Evolutionary conservation across 2,329 filamentous ascomycete species (phyloP).

Genomic region (Phialemoniopsis sp.): DNA sequence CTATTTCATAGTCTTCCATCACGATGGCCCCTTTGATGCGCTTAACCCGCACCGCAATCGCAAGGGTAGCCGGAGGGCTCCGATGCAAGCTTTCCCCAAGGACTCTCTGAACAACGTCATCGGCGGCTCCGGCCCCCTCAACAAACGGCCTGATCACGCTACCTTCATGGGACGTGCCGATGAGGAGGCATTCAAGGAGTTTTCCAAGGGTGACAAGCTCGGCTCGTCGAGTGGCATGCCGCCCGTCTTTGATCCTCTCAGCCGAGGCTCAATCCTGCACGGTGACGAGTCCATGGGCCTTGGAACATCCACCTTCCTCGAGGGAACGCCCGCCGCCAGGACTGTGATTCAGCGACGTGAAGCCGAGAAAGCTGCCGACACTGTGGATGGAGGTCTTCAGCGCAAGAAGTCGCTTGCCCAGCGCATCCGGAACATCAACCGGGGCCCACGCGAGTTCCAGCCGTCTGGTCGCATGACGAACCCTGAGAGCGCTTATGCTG

Average conservation of each 20-base stretch:
- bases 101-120: slow-evolving; percentile 90
- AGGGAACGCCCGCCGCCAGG: slow-evolving; percentile 84
- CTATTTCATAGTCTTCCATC: slow-evolving; percentile 73
- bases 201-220: slow-evolving; percentile 36
- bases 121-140: slow-evolving; percentile 81
- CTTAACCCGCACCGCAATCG: slow-evolving; percentile 93
- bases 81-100: slow-evolving; percentile 94
- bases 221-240: slow-evolving; percentile 31
- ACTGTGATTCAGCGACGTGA: slow-evolving; percentile 73
- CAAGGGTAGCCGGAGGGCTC: slow-evolving; percentile 74
- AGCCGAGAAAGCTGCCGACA: slow-evolving; percentile 60
- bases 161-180: slow-evolving; percentile 78
- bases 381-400: slow-evolving; percentile 56
- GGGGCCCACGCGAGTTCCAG: slow-evolving; percentile 51
- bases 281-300: slow-evolving; percentile 80
- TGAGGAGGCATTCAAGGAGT: slow-evolving; percentile 86
- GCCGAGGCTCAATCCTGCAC: slow-evolving; percentile 69
- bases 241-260: slow-evolving; percentile 63
- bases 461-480: slow-evolving; percentile 56
- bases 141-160: slow-evolving; percentile 76
- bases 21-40: slow-evolving; percentile 95
- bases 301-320: slow-evolving; percentile 92
- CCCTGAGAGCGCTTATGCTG: slow-evolving; percentile 43
- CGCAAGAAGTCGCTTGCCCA: slow-evolving; percentile 95
- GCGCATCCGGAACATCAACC: slow-evolving; percentile 80